phyloP scores from a whole-genome alignment of 2,329 filamentous ascomycete genomes.

The Endothia cerciana region DNA sequence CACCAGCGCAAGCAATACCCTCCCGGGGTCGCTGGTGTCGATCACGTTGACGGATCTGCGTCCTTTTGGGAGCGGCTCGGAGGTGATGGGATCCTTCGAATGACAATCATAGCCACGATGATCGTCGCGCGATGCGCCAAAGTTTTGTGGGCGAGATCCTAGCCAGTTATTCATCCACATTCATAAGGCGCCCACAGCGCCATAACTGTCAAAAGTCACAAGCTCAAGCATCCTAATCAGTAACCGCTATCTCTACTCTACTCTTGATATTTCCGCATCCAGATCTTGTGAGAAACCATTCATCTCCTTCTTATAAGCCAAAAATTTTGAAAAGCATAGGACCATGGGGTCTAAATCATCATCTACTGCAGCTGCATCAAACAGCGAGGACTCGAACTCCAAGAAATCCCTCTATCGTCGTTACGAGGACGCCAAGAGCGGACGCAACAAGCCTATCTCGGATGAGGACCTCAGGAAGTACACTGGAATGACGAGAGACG shows the following conservation, averaged over 20 bases:
- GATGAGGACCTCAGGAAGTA: slow-evolving; percentile 29
- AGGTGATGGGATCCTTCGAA: neutral
- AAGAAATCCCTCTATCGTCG: slow-evolving; percentile 33
- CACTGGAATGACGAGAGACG: slow-evolving; percentile 25
- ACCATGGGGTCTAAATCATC: neutral
- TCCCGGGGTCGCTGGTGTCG: neutral
- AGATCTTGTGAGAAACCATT: too few species aligned
- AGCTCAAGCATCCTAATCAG: neutral
- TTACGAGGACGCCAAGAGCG: slow-evolving; percentile 32
- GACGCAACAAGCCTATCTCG: slow-evolving; percentile 33
- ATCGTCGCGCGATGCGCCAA: neutral
- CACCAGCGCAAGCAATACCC: too few species aligned
- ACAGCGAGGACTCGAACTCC: neutral
- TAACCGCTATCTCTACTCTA: neutral
- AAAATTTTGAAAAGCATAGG: neutral
- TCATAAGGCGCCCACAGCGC: too few species aligned
- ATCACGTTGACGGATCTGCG: too few species aligned
- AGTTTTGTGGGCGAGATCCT: too few species aligned
- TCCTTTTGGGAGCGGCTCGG: neutral
- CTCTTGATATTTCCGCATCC: too few species aligned
- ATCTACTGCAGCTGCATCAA: neutral
- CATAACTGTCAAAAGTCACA: too few species aligned
- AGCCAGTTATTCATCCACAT: too few species aligned
- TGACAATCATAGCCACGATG: neutral
- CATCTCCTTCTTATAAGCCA: too few species aligned